Conservation (phyloP, 140 eudicot species). For the Cichorium intybus region DNA sequence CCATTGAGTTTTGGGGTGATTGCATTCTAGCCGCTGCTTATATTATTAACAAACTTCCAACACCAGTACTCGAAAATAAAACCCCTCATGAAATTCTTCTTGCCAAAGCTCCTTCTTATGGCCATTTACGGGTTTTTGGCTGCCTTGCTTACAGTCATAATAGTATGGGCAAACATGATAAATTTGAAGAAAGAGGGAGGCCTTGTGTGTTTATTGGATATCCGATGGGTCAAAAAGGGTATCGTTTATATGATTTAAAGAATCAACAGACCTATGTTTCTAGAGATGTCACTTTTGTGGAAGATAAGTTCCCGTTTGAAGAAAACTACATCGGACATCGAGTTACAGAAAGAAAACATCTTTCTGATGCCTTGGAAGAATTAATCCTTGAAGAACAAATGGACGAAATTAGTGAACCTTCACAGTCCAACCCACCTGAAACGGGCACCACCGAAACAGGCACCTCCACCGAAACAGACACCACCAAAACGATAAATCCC, state of each 20-base stretch:
- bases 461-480: too few relatives aligned
- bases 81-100: constrained; percentile 10
- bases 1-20: too few relatives aligned
- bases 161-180: neutral
- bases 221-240: neutral
- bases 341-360: too few relatives aligned
- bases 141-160: neutral
- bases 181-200: neutral
- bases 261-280: too few relatives aligned
- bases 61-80: neutral
- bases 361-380: too few relatives aligned
- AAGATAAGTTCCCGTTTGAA: neutral
- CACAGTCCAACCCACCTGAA: too few relatives aligned
- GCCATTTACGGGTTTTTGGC: neutral
- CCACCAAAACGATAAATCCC: too few relatives aligned
- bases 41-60: constrained; percentile 16
- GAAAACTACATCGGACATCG: neutral
- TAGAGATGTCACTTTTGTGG: neutral
- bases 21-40: neutral
- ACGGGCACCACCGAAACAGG: too few relatives aligned
- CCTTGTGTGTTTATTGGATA: neutral
- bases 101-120: neutral
- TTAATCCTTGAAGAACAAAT: too few relatives aligned
- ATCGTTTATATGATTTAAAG: neutral
- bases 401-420: too few relatives aligned